Evolutionary conservation across 139 green algal genomes (phyloP).

Genomic region (Marvania coccoides): DNA sequence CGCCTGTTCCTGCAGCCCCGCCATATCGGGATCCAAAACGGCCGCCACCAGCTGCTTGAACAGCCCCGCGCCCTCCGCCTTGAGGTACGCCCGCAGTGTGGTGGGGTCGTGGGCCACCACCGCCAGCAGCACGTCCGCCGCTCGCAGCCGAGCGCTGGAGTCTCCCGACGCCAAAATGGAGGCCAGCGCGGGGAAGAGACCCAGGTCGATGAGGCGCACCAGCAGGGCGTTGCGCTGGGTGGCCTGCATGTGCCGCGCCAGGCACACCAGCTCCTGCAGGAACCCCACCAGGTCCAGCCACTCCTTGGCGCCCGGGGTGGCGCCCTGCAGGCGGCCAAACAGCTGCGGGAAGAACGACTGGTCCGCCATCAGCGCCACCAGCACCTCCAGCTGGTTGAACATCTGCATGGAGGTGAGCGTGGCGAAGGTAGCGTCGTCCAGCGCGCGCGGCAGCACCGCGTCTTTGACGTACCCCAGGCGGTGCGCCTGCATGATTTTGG

Average conservation of each 20-base stretch:
- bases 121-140: slow-evolving; percentile 81
- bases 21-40: slow-evolving; percentile 10
- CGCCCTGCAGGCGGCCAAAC: slow-evolving; percentile 55
- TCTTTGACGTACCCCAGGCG: slow-evolving; percentile 90
- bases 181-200: slow-evolving; percentile 70
- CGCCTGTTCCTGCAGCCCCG: slow-evolving; percentile 72
- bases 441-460: slow-evolving; percentile 80
- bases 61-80: slow-evolving; percentile 39
- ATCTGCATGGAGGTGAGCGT: slow-evolving; percentile 82
- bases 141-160: slow-evolving; percentile 52
- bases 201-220: slow-evolving; percentile 61
- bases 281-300: slow-evolving; percentile 86
- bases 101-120: slow-evolving; percentile 71
- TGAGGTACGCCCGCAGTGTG: slow-evolving; percentile 67
- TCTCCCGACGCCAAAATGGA: slow-evolving; percentile 32
- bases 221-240: slow-evolving; percentile 52
- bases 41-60: slow-evolving; percentile 61
- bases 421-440: slow-evolving; percentile 92
- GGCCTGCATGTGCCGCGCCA: slow-evolving; percentile 81
- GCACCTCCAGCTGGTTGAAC: slow-evolving; percentile 96
- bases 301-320: slow-evolving; percentile 15
- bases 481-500: slow-evolving; percentile 96
- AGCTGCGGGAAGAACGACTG: slow-evolving; percentile 73
- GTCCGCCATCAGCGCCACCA: slow-evolving; percentile 51
- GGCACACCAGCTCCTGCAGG: slow-evolving; percentile 85